These are phyloP conservation scores for Dissoconium aciculare DNA, from an alignment of 2,329 filamentous ascomycete species.

Conservation along the genomic window DNA sequence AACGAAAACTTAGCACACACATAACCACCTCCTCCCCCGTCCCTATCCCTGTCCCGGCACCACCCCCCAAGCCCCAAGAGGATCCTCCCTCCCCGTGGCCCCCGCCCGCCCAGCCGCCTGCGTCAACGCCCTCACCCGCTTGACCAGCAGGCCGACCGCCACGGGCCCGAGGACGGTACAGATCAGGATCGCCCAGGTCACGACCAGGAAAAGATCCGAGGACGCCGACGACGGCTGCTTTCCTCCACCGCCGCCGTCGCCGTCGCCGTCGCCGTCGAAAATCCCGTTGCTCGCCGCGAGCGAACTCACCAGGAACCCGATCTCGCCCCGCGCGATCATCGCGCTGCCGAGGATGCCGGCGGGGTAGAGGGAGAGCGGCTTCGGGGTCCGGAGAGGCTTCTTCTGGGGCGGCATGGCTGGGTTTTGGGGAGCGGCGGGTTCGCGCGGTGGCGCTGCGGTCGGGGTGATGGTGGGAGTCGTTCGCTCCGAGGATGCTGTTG, in stretches of 20 bases:
- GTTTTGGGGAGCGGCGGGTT: no score
- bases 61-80: background rate
- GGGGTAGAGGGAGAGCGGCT: constrained; percentile 51
- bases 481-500: constrained; percentile 1
- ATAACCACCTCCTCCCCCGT: no score
- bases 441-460: background rate
- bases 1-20: no score
- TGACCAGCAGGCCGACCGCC: constrained; percentile 36
- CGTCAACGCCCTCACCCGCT: constrained; percentile 7
- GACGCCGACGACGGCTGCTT: no score
- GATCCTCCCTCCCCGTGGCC: background rate
- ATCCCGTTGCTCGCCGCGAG: constrained; percentile 44
- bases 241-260: no score
- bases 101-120: background rate
- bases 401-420: no score
- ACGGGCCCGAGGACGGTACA: constrained; percentile 43
- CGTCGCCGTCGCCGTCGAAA: constrained; percentile 22
- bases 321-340: constrained; percentile 68
- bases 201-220: constrained; percentile 37
- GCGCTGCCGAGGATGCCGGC: constrained; percentile 49
- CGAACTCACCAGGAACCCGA: constrained; percentile 61
- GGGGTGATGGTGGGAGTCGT: background rate
- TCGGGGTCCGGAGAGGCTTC: constrained; percentile 17
- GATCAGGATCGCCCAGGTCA: constrained; percentile 43
- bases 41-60: no score